Conservation (phyloP, 1,284 basidiomycete species). For the Microbotryum saponariae region DNA sequence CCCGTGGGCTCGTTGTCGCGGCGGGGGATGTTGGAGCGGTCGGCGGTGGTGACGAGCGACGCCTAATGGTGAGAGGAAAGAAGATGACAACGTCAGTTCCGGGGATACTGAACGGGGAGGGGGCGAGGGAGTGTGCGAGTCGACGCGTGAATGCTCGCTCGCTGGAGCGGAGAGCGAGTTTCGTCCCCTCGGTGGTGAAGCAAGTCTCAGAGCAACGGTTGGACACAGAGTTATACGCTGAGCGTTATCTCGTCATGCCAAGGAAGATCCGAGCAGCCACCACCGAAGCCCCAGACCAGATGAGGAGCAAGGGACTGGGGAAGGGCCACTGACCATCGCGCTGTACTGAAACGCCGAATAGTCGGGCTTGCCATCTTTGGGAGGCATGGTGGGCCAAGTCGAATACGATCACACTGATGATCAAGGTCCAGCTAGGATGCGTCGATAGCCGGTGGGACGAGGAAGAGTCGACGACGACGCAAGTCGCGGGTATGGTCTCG, state of each 20-base stretch:
- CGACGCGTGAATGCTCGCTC: not conserved
- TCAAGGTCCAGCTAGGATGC: too few species aligned
- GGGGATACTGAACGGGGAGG: not conserved
- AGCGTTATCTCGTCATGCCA: not conserved
- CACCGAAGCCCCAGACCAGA: not conserved
- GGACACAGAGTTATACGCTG: not conserved
- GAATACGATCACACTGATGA: too few species aligned
- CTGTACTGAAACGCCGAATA: conserved; percentile 29
- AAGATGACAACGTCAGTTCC: not conserved
- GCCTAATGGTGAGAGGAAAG: conserved; percentile 11
- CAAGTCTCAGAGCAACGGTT: not conserved
- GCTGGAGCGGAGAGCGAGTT: not conserved
- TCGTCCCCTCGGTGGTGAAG: too few species aligned
- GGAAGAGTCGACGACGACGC: too few species aligned
- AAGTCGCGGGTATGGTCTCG: too few species aligned
- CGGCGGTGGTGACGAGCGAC: conserved; percentile 37
- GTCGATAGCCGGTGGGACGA: too few species aligned
- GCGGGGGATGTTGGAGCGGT: conserved; percentile 32
- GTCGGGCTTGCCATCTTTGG: conserved; percentile 14
- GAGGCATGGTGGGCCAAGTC: conserved; percentile 20
- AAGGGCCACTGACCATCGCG: conserved; percentile 28
- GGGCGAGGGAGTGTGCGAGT: not conserved
- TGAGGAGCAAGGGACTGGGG: not conserved
- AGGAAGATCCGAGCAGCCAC: not conserved
- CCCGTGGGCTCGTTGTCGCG: conserved; percentile 91